Percentiles rank a stretch among this genome's conserved stretches.
Evolutionary conservation across 1,284 basidiomycete genomes (phyloP).

Genomic region (Puccinia triticina): DNA sequence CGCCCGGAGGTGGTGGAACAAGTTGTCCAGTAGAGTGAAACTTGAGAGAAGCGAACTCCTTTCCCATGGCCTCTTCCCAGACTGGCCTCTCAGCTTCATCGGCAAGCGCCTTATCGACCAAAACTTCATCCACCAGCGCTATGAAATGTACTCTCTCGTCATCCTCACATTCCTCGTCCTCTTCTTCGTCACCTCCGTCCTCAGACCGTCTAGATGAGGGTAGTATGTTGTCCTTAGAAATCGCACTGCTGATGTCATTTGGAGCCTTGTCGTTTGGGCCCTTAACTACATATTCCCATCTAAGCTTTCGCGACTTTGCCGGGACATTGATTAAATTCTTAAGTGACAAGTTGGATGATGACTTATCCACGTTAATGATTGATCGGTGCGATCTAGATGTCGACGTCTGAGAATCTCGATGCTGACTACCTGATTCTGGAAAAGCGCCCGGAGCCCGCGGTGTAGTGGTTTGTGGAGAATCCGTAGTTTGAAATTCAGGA

Average conservation of each 20-base stretch:
- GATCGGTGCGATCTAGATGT: too few relatives aligned
- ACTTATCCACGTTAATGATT: too few relatives aligned
- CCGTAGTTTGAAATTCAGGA: too few relatives aligned
- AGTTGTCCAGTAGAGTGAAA: conserved; percentile 1
- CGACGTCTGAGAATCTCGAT: too few relatives aligned
- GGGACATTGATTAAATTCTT: too few relatives aligned
- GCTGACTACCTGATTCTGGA: too few relatives aligned
- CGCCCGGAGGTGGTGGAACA: not conserved
- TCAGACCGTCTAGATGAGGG: not conserved
- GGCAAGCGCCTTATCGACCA: not conserved
- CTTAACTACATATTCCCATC: not conserved
- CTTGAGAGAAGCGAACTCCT: not conserved
- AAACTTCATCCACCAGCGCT: not conserved
- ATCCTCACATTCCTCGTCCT: not conserved
- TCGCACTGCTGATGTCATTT: not conserved
- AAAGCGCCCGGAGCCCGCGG: too few relatives aligned
- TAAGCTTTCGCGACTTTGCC: not conserved
- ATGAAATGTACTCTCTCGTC: not conserved
- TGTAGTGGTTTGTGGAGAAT: too few relatives aligned
- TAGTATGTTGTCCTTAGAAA: not conserved
- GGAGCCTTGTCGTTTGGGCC: not conserved
- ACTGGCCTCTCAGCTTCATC: not conserved
- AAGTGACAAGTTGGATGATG: too few relatives aligned
- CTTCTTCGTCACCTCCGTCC: not conserved
- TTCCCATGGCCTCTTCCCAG: conserved; percentile 11